Evolutionary conservation across 768 basidiomycete species (phyloP), one percentile per base, ranked within the genome.

Genomic region (Saitozyma podzolica): DNA sequence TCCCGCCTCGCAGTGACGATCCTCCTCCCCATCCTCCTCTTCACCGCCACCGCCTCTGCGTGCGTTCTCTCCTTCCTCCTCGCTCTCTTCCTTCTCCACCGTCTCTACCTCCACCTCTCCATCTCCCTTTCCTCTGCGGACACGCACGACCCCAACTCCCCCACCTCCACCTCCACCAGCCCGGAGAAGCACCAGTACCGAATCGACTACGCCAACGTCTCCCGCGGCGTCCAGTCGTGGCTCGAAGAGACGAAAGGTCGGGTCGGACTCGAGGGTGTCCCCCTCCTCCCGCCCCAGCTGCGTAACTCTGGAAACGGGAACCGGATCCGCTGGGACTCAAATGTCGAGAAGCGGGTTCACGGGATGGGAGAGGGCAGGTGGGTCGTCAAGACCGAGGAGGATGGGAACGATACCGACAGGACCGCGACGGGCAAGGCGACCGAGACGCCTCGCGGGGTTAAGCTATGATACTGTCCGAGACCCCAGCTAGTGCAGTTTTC

Each of bases 41-140:
- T 71, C 58, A 73, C 70, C 6, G 51, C 67, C 16, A 51, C 70
- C 54, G 16, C 67, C 29, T 64, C 74, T 17, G 29, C 66, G 20
- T 39, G 51, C 49, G 54, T 62, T 19, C 64, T 73, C 11, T 41
- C 67, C 1, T 64, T 61, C 56, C 66, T 76, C 6, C 37, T 76
- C 6, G 43, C 62, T 14, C 62, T 72, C 43, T 76, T 76, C 63
- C 72, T 76, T n/a, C 51, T 59, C 3, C 69, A 76, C 55, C 50
- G 74, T 40, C 66, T 76, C 3, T 76, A 73, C 61, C 62, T 76
- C 19, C 65, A 73, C 56, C 20, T 73, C 52, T 41, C 45, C 45
- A 29, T 29, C 29, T 29, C 29, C 2, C 29, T 29, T 2, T 29
- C 29, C 29, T 29, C 29, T 29, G 29, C 29, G 29, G 29, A 29